A percentile compares a stretch with the other conserved stretches of the same genome.
Evolutionary conservation across 805 yeast species (phyloP).

Genomic region (Komagataella phaffii): DNA sequence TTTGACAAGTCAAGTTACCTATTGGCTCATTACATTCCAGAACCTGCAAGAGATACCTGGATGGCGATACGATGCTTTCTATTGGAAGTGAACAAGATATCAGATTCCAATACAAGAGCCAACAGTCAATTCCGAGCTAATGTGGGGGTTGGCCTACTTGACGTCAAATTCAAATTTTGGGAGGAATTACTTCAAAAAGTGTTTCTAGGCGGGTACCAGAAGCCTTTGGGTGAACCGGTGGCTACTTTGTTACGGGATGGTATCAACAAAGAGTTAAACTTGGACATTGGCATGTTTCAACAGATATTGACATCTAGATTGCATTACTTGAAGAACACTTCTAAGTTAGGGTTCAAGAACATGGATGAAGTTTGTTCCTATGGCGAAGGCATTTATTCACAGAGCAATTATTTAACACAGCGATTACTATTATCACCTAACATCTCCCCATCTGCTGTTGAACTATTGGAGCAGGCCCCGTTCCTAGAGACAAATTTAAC

Average conservation of each 20-base stretch:
- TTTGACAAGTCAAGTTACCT: constrained; percentile 52
- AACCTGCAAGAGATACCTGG: constrained; percentile 45
- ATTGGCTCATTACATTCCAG: constrained; percentile 57
- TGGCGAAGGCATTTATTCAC: constrained; percentile 74
- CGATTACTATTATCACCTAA: constrained; percentile 42
- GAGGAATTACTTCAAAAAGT: constrained; percentile 40
- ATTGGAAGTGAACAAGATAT: constrained; percentile 43
- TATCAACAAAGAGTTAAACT: constrained; percentile 28
- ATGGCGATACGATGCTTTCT: constrained; percentile 55
- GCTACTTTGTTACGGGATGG: constrained; percentile 44
- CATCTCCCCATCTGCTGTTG: constrained; percentile 34
- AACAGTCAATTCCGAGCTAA: not conserved
- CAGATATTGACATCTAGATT: constrained; percentile 48
- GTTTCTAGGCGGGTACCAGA: constrained; percentile 18
- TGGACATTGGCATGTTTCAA: constrained; percentile 42
- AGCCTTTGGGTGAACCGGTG: constrained; percentile 47
- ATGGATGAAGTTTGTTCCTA: constrained; percentile 52
- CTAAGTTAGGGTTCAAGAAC: constrained; percentile 25
- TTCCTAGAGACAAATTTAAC: constrained; percentile 27
- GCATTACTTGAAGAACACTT: constrained; percentile 32
- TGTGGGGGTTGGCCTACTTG: constrained; percentile 16
- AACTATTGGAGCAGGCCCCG: constrained; percentile 31
- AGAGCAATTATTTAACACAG: constrained; percentile 54
- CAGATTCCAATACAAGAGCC: constrained; percentile 4
- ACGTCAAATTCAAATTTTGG: constrained; percentile 66